Evolutionary conservation across 352 stramenopile genomes (phyloP).

Genomic region (Phytophthora ramorum): DNA sequence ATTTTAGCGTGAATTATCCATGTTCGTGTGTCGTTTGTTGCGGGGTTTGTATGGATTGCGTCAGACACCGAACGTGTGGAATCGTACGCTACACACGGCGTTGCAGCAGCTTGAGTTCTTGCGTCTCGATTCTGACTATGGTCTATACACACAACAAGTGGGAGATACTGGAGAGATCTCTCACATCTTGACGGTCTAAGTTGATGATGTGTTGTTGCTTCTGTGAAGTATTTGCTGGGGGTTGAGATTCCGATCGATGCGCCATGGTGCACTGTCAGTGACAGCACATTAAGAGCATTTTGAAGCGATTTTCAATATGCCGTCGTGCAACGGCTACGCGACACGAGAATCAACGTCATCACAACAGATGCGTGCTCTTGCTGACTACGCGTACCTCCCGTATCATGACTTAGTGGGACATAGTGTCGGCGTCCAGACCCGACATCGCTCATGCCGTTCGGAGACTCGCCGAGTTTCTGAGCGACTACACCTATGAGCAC

Average conservation of each 20-base stretch:
- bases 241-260: slow-evolving; percentile 18
- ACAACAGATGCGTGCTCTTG: background rate
- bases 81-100: slow-evolving; percentile 11
- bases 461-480: slow-evolving; percentile 7
- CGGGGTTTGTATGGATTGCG: slow-evolving; percentile 15
- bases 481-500: slow-evolving; percentile 1
- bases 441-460: slow-evolving; percentile 19
- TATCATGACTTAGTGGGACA: slow-evolving; percentile 18
- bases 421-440: slow-evolving; percentile 16
- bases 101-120: slow-evolving; percentile 6
- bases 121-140: slow-evolving; percentile 15
- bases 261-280: slow-evolving; percentile 2
- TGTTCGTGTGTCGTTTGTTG: slow-evolving; percentile 2
- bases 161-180: background rate
- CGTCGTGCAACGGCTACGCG: background rate
- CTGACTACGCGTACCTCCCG: background rate
- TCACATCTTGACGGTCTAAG: slow-evolving; percentile 8
- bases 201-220: slow-evolving; percentile 17
- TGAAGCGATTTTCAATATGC: slow-evolving; percentile 22
- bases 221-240: slow-evolving; percentile 22
- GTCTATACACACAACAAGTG: slow-evolving; percentile 12
- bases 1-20: background rate
- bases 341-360: slow-evolving; percentile 4
- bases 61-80: slow-evolving; percentile 20
- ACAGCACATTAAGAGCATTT: slow-evolving; percentile 2